Evolutionary conservation across 345 rosid species (phyloP), one percentile per base, ranked within the genome.

Genomic region (Turritis glabra): DNA sequence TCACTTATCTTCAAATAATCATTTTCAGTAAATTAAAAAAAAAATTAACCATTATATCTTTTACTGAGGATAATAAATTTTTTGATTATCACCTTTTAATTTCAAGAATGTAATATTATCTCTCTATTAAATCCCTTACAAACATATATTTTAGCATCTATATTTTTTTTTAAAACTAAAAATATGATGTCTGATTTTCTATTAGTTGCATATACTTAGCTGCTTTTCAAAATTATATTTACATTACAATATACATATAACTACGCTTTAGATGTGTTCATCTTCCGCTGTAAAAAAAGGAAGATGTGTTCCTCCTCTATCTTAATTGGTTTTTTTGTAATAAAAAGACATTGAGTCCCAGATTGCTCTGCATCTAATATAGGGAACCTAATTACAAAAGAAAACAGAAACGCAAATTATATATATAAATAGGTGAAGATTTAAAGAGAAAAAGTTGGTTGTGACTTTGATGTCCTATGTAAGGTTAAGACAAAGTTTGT

Each of bases 391-490:
- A 41, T 18, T 74, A 35, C 22, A 41, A 11, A 30, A 5, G 60
- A 8, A 57, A 26, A 43, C 9, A n/a, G 21, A 40, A 0, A 29
- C 37, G 27, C 23, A 66, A 50, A 14, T 8, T 40, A 19, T 30
- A 41, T 17, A 43, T 25, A 66, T 35, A 61, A 32, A 62, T 69
- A 62, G 18, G 53, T 26, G 59, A 69, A 62, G 71, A 69, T 76
- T 52, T 70, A 55, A 46, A 70, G 75, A 52, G 53, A 58, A 74
- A 66, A 17, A 51, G 63, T 29, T 48, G 55, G 64, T 22, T 69
- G 69, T 7, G 75, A 69, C 51, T 62, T 62, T 43, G 75, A 76
- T 69, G 71, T 76, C 75, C 71, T 62, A 44, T 56, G 71, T 71
- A 77, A 77, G 52, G 59, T 62, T 62, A 64, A 54, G 76, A 63